Evolutionary conservation across 495 filamentous ascomycete species (phyloP).

Genomic region (Aspergillus wentii): DNA sequence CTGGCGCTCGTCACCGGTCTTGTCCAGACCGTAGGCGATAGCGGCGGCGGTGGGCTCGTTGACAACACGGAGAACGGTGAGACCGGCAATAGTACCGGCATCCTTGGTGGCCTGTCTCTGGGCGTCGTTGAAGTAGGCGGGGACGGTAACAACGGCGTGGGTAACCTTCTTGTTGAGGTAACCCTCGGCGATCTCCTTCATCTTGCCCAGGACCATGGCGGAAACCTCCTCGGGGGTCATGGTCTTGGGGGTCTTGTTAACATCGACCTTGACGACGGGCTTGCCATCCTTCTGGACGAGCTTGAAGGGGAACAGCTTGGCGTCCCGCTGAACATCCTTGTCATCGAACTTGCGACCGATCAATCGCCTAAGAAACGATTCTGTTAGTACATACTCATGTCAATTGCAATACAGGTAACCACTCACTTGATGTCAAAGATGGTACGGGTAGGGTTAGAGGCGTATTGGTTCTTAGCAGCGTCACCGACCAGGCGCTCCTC

Average conservation of each 20-base stretch:
- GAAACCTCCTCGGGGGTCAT: slow-evolving; percentile 87
- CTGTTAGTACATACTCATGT: slow-evolving; percentile 17
- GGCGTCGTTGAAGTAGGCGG: slow-evolving; percentile 99
- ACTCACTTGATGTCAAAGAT: slow-evolving; percentile 93
- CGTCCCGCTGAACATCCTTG: slow-evolving; percentile 77
- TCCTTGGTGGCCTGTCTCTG: slow-evolving; percentile 98
- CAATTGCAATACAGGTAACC: not conserved
- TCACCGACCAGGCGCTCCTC: slow-evolving; percentile 97
- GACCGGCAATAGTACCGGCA: slow-evolving; percentile 87
- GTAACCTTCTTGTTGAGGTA: slow-evolving; percentile 94
- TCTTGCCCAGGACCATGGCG: slow-evolving; percentile 85
- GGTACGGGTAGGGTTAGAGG: slow-evolving; percentile 82
- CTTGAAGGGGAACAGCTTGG: slow-evolving; percentile 91
- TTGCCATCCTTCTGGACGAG: slow-evolving; percentile 78
- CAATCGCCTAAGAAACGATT: slow-evolving; percentile 59
- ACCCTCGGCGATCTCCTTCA: slow-evolving; percentile 95
- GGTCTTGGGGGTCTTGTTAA: slow-evolving; percentile 65
- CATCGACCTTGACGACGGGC: slow-evolving; percentile 73
- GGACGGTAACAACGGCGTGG: slow-evolving; percentile 95
- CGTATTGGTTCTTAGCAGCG: slow-evolving; percentile 99
- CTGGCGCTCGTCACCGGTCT: slow-evolving; percentile 80
- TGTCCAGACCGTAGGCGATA: slow-evolving; percentile 85
- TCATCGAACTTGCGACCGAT: slow-evolving; percentile 87
- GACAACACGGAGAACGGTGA: slow-evolving; percentile 96
- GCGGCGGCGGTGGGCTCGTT: slow-evolving; percentile 90